phyloP scores from a whole-genome alignment of 140 eudicot genomes.

The Oenanthe javanica region DNA sequence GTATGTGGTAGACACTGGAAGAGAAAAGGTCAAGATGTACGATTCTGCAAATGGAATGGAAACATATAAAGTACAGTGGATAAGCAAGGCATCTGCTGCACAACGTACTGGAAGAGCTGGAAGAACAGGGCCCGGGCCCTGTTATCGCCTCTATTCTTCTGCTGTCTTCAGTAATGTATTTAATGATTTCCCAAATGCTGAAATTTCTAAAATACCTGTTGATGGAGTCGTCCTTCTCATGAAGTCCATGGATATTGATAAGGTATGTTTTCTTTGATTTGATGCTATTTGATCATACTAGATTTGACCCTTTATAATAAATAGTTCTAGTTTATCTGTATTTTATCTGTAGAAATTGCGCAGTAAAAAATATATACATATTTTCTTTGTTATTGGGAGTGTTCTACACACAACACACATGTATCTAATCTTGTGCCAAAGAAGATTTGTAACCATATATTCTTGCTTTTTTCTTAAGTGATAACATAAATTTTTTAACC shows the following conservation, averaged over 20 bases:
- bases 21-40: conserved; percentile 78
- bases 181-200: conserved; percentile 60
- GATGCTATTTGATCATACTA: background rate
- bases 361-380: background rate
- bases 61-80: conserved; percentile 77
- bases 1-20: conserved; percentile 91
- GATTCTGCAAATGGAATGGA: conserved; percentile 77
- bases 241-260: conserved; percentile 91
- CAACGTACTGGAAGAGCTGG: conserved; percentile 99
- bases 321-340: background rate
- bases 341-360: background rate
- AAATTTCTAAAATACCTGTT: conserved; percentile 70
- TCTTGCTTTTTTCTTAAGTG: background rate
- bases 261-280: conserved; percentile 27
- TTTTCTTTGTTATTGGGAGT: background rate
- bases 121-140: conserved; percentile 94
- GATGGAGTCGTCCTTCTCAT: conserved; percentile 89
- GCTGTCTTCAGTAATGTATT: conserved; percentile 65
- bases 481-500: no score
- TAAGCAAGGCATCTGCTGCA: conserved; percentile 91
- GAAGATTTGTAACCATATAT: background rate
- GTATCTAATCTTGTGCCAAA: background rate
- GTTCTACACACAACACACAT: background rate
- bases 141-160: conserved; percentile 89
- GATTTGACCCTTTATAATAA: background rate